A percentile compares a stretch with the other conserved stretches of the same genome.
These are phyloP conservation scores for Anastatica hierochuntica DNA, from an alignment of 345 rosid genomes.

Conservation along the genomic window DNA sequence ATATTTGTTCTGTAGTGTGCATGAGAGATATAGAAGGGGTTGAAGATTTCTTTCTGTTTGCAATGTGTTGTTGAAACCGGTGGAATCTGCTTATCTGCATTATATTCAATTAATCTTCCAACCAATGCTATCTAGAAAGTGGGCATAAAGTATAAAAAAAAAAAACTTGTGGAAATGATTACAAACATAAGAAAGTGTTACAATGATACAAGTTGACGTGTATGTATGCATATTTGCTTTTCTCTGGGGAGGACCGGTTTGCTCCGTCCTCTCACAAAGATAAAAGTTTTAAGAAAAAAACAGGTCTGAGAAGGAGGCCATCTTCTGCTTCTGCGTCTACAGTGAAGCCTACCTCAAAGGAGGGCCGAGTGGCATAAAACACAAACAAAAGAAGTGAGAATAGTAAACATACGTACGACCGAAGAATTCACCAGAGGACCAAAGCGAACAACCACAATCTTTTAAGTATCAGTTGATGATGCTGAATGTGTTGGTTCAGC, in stretches of 20 bases:
- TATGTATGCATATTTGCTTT: constrained; percentile 25
- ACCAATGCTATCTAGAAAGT: too few relatives aligned
- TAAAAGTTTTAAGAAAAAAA: constrained; percentile 11
- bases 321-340: constrained; percentile 15
- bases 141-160: neutral
- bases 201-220: constrained; percentile 28
- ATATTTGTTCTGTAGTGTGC: too few relatives aligned
- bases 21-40: too few relatives aligned
- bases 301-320: constrained; percentile 13
- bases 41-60: too few relatives aligned
- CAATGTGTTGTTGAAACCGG: too few relatives aligned
- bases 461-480: constrained; percentile 31
- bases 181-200: constrained; percentile 21
- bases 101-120: too few relatives aligned
- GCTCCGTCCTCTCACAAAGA: constrained; percentile 16
- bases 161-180: constrained; percentile 3
- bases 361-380: constrained; percentile 1
- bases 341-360: constrained; percentile 9
- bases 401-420: constrained; percentile 7
- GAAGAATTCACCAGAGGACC: neutral
- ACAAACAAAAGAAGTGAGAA: neutral
- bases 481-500: constrained; percentile 34
- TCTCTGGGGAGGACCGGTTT: constrained; percentile 16
- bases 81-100: too few relatives aligned
- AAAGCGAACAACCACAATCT: neutral